Evolutionary conservation across 805 yeast genomes (phyloP), one percentile per base, ranked within the genome.

Genomic region (Limtongozyma cylindracea): DNA sequence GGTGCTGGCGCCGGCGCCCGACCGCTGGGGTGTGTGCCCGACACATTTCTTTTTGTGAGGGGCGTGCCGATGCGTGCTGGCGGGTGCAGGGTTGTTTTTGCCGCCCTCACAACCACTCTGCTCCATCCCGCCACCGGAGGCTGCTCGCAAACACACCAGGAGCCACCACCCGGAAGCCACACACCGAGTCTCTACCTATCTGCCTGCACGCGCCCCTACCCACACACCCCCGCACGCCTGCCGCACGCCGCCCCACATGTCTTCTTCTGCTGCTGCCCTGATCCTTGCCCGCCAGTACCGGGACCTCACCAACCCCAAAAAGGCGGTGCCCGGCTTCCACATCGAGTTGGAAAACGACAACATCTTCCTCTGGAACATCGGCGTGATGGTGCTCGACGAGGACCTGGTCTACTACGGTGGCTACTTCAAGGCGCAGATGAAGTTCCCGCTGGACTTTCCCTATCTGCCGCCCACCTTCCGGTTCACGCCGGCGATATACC

Each of bases 321-420:
- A 73, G 41, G 82, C 55, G 20, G 48, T 51, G 23, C 58, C 58
- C 5, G 46, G 53, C 11, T 48, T 73, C 47, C 76, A 72, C 40
- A 73, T 72, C 23, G 73, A 57, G 29, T 47, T 61, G 19, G 64
- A 56, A 26, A 53, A 59, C 26, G 66, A 59, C 33, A 61, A 59
- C 43, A 61, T 61, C 31, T 59, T 58, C 29, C 47, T 54, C 22
- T 61, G 74, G 95, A 74, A 74, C 41, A 60, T 84, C 25, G 95
- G 93, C 12, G 74, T 84, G 27, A 78, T 82, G 78, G 91, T 84
- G 8, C 59, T 78, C 23, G 73, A 74, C 45, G 68, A 72, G 34
- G 94, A 78, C 29, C 77, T 93, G 10, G 68, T 72, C 30, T 84
- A 77, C 46, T 77, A 82, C 38, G 95, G 95, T 20, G 95, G 95